A percentile compares a stretch with the other conserved stretches of the same genome.
phyloP scores from a whole-genome alignment of 106 monocot species.

The Agapanthus africanus region DNA sequence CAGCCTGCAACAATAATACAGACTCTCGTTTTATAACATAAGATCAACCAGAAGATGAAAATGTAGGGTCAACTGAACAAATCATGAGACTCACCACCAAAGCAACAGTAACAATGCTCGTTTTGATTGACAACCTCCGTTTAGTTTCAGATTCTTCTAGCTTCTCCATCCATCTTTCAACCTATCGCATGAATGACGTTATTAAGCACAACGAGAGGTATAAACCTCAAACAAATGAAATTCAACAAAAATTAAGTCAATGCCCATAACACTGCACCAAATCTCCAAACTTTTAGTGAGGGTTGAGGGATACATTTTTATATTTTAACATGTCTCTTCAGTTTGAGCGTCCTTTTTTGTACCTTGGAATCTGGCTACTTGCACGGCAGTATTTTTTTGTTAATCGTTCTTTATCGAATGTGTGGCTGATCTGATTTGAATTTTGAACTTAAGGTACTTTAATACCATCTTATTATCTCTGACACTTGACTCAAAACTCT shows the following conservation, averaged over 20 bases:
- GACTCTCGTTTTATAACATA: neutral
- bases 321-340: too few species aligned
- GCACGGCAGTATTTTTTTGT: too few species aligned
- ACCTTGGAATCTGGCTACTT: too few species aligned
- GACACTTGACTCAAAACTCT: too few species aligned
- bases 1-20: constrained; percentile 43
- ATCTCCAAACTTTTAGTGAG: too few species aligned
- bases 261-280: neutral
- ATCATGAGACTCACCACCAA: constrained; percentile 33
- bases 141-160: constrained; percentile 85
- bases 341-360: too few species aligned
- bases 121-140: constrained; percentile 46
- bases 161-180: constrained; percentile 96
- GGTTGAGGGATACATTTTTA: too few species aligned
- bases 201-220: neutral
- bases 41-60: neutral
- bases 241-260: neutral
- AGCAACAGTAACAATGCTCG: constrained; percentile 45
- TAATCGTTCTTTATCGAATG: too few species aligned
- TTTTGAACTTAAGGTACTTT: too few species aligned
- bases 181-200: constrained; percentile 22
- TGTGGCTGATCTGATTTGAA: too few species aligned
- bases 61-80: neutral
- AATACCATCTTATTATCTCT: too few species aligned
- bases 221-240: neutral